Evolutionary conservation across 2,329 filamentous ascomycete species (phyloP).

Genomic region (Aureobasidium subglaciale): DNA sequence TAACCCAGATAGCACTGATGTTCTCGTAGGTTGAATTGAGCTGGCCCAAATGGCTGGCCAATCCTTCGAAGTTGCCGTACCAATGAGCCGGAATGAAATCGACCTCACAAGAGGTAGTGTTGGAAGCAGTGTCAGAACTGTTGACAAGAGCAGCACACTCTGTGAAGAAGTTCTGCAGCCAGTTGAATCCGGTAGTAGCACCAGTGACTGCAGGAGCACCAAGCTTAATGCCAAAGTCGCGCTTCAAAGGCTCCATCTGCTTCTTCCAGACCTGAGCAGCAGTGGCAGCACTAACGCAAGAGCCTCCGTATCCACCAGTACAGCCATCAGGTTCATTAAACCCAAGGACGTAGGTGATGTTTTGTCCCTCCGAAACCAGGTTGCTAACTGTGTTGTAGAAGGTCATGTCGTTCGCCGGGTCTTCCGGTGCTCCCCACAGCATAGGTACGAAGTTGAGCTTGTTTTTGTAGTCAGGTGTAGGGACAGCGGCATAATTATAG

Average conservation of each 20-base stretch:
- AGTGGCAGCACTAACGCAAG: conserved; percentile 48
- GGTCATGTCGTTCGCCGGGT: conserved; percentile 40
- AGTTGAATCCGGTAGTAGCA: conserved; percentile 51
- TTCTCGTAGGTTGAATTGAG: conserved; percentile 44
- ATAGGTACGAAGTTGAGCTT: conserved; percentile 71
- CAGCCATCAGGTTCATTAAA: conserved; percentile 74
- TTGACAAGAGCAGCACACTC: conserved; percentile 38
- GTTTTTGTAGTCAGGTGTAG: conserved; percentile 34
- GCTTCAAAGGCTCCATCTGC: conserved; percentile 62
- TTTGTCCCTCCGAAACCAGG: conserved; percentile 47
- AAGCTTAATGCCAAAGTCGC: conserved; percentile 54
- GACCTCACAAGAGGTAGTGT: conserved; percentile 36
- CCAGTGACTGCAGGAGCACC: conserved; percentile 67
- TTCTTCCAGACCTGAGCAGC: conserved; percentile 65
- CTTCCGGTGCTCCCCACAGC: conserved; percentile 59
- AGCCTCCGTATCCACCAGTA: conserved; percentile 48
- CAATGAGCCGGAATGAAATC: conserved; percentile 48
- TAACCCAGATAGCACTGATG: conserved; percentile 61
- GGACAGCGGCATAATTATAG: conserved; percentile 65
- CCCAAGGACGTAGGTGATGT: conserved; percentile 61
- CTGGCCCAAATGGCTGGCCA: conserved; percentile 60
- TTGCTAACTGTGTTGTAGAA: conserved; percentile 55
- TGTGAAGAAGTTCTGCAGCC: conserved; percentile 60
- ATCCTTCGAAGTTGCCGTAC: conserved; percentile 60
- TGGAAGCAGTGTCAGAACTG: conserved; percentile 1